Conservation (phyloP, 768 basidiomycete genomes). For the Pleurotus eryngii region DNA sequence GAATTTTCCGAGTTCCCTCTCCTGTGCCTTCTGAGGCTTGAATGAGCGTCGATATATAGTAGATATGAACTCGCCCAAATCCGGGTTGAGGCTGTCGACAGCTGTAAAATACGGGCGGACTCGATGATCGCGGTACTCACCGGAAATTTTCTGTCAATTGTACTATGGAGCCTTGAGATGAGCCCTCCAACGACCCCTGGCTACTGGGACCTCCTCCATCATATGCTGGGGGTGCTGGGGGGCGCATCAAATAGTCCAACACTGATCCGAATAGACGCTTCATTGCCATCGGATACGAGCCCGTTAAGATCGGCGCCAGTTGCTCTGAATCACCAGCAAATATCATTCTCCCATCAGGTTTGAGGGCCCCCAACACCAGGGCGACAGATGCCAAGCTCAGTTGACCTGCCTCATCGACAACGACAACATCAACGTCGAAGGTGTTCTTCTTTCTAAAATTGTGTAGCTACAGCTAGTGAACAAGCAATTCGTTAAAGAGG, state of each 20-base stretch:
- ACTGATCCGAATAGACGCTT: constrained; percentile 45
- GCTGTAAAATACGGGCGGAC: not conserved
- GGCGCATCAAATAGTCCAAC: constrained; percentile 41
- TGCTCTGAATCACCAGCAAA: constrained; percentile 53
- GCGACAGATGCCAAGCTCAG: constrained; percentile 43
- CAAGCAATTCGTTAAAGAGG: not conserved
- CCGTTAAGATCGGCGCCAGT: constrained; percentile 46
- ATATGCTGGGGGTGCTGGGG: constrained; percentile 6
- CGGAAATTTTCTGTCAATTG: constrained; percentile 52
- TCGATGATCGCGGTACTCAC: constrained; percentile 17
- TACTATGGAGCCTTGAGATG: constrained; percentile 37
- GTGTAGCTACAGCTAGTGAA: constrained; percentile 31
- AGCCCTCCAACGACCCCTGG: constrained; percentile 10
- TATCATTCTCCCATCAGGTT: constrained; percentile 35
- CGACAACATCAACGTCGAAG: constrained; percentile 39
- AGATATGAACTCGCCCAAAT: constrained; percentile 51
- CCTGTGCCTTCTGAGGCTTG: constrained; percentile 45
- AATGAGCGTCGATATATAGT: constrained; percentile 48
- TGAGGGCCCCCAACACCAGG: constrained; percentile 41
- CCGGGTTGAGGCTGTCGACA: constrained; percentile 40
- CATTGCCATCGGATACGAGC: constrained; percentile 40
- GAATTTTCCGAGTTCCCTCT: constrained; percentile 32
- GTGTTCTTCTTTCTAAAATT: constrained; percentile 40
- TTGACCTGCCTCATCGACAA: constrained; percentile 53
- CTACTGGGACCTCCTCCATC: constrained; percentile 10